These are phyloP conservation scores for Candida orba DNA, from an alignment of 805 yeast genomes.

Conservation along the genomic window DNA sequence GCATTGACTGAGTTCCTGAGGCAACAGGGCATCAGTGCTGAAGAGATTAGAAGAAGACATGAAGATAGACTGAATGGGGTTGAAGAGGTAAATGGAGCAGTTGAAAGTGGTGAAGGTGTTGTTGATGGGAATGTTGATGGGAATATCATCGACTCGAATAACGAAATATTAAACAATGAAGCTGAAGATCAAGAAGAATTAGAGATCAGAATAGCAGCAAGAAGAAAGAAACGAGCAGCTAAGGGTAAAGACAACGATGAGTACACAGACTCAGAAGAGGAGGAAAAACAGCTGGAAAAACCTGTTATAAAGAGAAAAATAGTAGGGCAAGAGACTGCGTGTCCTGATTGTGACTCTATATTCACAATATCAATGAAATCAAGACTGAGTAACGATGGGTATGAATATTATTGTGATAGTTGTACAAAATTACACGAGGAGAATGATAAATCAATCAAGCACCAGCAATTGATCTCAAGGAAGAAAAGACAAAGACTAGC, in stretches of 20 bases:
- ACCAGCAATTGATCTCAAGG: slow-evolving; percentile 55
- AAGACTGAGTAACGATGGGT: slow-evolving; percentile 34
- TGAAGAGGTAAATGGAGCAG: slow-evolving; percentile 17
- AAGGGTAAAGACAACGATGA: slow-evolving; percentile 28
- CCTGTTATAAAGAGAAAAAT: slow-evolving; percentile 17
- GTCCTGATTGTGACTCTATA: slow-evolving; percentile 54
- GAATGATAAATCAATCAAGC: slow-evolving; percentile 37
- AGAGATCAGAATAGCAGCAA: slow-evolving; percentile 32
- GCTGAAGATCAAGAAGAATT: slow-evolving; percentile 27
- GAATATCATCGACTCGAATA: slow-evolving; percentile 15
- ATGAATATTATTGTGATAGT: slow-evolving; percentile 62
- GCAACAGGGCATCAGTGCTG: slow-evolving; percentile 85
- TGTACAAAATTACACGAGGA: slow-evolving; percentile 40
- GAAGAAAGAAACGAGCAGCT: slow-evolving; percentile 35
- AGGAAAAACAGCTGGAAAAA: slow-evolving; percentile 23
- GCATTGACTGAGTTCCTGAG: slow-evolving; percentile 85
- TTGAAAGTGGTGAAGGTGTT: slow-evolving; percentile 15
- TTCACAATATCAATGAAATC: slow-evolving; percentile 66
- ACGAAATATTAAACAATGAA: slow-evolving; percentile 11
- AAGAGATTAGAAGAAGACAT: slow-evolving; percentile 53
- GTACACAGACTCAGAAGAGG: slow-evolving; percentile 29
- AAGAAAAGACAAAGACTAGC: slow-evolving; percentile 76
- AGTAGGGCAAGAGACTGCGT: slow-evolving; percentile 48
- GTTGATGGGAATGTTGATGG: slow-evolving; percentile 23
- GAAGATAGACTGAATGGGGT: slow-evolving; percentile 23